A percentile compares a stretch with the other conserved stretches of the same genome.
Conservation (phyloP, 495 filamentous ascomycete genomes). For the Neurospora sp. region DNA sequence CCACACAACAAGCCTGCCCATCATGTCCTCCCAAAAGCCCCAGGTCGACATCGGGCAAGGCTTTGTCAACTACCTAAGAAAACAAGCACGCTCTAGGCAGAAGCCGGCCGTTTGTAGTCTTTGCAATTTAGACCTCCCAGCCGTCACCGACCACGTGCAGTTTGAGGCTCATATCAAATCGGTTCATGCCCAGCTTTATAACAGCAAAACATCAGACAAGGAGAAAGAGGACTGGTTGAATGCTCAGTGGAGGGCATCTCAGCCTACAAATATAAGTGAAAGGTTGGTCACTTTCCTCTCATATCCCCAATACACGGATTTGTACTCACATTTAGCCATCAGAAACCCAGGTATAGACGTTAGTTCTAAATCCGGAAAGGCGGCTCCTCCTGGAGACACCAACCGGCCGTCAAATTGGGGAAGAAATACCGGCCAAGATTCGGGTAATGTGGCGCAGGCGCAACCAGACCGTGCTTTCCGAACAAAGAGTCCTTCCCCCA, state of each 20-base stretch:
- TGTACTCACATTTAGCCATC: neutral
- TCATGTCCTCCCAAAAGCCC: neutral
- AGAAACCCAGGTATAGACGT: neutral
- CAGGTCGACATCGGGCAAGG: neutral
- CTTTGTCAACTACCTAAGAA: neutral
- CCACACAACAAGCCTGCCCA: neutral
- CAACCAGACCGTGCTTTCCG: neutral
- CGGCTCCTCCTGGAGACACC: neutral
- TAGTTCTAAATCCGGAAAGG: neutral
- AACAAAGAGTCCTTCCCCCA: conserved; percentile 6
- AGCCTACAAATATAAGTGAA: neutral
- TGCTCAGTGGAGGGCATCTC: conserved; percentile 1
- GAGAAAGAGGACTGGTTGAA: conserved; percentile 1
- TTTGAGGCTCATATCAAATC: neutral
- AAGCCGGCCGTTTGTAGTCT: neutral
- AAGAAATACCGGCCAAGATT: neutral
- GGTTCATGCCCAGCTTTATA: neutral
- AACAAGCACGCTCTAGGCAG: neutral
- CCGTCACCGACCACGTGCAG: neutral
- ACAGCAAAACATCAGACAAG: neutral
- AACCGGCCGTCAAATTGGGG: neutral
- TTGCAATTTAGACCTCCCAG: neutral
- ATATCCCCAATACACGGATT: neutral
- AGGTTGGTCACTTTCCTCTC: neutral
- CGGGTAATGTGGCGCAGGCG: neutral